Base-by-base conservation (phyloP, 257 asterid genomes). In the Solanum gracilifrons region DNA sequence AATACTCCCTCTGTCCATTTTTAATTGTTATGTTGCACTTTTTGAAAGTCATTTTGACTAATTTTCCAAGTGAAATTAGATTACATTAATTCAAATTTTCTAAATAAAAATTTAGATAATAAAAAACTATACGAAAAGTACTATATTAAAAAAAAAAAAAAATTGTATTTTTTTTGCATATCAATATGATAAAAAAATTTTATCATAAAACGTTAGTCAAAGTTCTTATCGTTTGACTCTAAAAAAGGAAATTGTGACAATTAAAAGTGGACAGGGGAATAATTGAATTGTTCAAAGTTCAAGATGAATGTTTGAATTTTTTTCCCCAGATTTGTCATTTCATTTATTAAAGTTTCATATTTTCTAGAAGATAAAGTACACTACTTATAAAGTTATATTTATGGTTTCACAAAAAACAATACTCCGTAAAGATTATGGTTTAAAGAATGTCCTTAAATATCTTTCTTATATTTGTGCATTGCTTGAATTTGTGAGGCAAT, bases 261-360 rank as follows among this genome's bases (percentile, higher is more conserved):
- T 51, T 51, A 18, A 51, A 51, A 51, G n/a, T 51, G n/a, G 9
- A 18, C 2, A 0, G 4, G 23, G 0, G 0, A 55, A 55, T 60
- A 60, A 23, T 9, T 60, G 6, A 60, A 60, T 60, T 9, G 13
- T 60, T 21, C 13, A 60, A 1, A 23, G 27, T 60, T 60, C 29
- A 60, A 60, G 13, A 60, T 60, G 13, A 0, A 60, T 60, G 3
- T 4, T 60, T 23, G 3, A 23, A 2, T 6, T 7, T 20, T 58
- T 12, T 13, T 58, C 9, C 3, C n/a, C 12, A 58, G 9, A 58
- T 58, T 58, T 58, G 13, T 1, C 66, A 7, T 58, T 20, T 58
- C 5, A 55, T 55, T 3, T 20, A 55, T 55, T 55, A 3, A 55
- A 55, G n/a, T 55, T 55, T 20, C 4, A 55, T 55, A 55, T 18